A percentile compares a stretch with the other conserved stretches of the same genome.
These are phyloP conservation scores for Neofusicoccum cordaticola DNA, from an alignment of 2,329 filamentous ascomycete genomes.

Conservation along the genomic window DNA sequence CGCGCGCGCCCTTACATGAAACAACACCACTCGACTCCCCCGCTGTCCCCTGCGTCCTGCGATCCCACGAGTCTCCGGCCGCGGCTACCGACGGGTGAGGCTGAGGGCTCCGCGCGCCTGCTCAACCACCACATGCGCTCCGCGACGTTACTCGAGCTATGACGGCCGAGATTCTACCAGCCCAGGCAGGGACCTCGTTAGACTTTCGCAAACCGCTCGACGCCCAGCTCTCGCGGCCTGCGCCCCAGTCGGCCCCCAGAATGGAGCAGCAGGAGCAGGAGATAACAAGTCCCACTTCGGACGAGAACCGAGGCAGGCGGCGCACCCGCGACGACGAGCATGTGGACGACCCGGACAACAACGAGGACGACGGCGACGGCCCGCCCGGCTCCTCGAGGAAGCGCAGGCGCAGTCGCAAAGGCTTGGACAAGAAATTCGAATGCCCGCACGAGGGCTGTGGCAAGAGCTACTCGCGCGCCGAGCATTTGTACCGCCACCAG, in stretches of 20 bases:
- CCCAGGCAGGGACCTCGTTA: conserved; percentile 14
- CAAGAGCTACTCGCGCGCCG: conserved; percentile 93
- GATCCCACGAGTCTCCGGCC: neutral
- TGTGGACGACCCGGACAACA: conserved; percentile 27
- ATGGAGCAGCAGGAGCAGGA: conserved; percentile 13
- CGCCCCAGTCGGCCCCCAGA: neutral
- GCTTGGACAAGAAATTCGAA: conserved; percentile 66
- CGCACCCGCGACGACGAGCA: conserved; percentile 34
- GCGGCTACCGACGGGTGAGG: conserved; percentile 15
- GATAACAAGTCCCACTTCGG: conserved; percentile 13
- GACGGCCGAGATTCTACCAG: conserved; percentile 16
- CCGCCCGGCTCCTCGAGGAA: conserved; percentile 44
- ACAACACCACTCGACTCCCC: conserved; percentile 2
- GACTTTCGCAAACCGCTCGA: conserved; percentile 14
- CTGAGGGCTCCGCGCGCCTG: conserved; percentile 8
- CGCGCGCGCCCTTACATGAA: conserved; percentile 4
- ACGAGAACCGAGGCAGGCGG: conserved; percentile 31
- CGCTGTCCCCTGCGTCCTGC: neutral
- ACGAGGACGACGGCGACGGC: conserved; percentile 23
- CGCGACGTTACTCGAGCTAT: conserved; percentile 10
- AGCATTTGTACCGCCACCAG: conserved; percentile 95
- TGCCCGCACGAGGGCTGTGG: conserved; percentile 85
- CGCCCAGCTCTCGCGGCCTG: conserved; percentile 1
- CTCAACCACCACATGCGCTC: neutral
- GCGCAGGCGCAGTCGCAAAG: conserved; percentile 70